Base-by-base conservation (phyloP, 2,329 filamentous ascomycete genomes). In the Geoglossum cookeanum region DNA sequence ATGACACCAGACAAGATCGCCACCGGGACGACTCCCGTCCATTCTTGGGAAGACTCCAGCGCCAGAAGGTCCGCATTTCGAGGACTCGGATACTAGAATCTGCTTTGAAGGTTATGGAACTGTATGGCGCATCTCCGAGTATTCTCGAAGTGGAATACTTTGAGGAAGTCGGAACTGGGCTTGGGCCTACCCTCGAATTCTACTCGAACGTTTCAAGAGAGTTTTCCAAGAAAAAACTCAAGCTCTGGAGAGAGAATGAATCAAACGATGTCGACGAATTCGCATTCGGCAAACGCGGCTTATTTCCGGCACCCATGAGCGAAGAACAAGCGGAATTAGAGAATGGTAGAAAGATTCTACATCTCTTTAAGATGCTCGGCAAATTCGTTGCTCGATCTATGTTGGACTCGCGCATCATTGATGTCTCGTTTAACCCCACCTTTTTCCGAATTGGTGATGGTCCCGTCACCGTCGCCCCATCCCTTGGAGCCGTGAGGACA, bases 101-200 rank as follows among this genome's bases (percentile, higher is more conserved):
- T 13, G 92, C 92, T 0, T 76, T 97, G 68, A 98, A 98, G 70
- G 92, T 98, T 33, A 97, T 98, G 91, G 91, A 98, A 64, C 78
- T 97, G 2, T 98, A 98, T 65, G 92, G 92, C 0, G 87, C 87
- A n/a, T 94, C 91, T 0, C 87, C 94, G 59, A 97, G 91, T 67
- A 87, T 97, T 32, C 73, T 98, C 0, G 92, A 98, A 66, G 91
- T 98, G 1, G 94, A 98, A 66, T 98, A 98, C 66, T 98, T 98
- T 63, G 92, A 97, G 65, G 92, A 98, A 71, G 92, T 98, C 27
- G 92, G 92, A 58, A 98, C 94, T 29, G 92, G 92, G 52, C 76
- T 98, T 51, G 92, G 92, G 0, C 92, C 92, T 3, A 98, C 92
- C 0, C 77, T 98, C 13, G 92, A 98, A 67, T 98, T 98, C 68